Evolutionary conservation across 108 stramenopile genomes (phyloP).

Genomic region (Nitzschia sp.): DNA sequence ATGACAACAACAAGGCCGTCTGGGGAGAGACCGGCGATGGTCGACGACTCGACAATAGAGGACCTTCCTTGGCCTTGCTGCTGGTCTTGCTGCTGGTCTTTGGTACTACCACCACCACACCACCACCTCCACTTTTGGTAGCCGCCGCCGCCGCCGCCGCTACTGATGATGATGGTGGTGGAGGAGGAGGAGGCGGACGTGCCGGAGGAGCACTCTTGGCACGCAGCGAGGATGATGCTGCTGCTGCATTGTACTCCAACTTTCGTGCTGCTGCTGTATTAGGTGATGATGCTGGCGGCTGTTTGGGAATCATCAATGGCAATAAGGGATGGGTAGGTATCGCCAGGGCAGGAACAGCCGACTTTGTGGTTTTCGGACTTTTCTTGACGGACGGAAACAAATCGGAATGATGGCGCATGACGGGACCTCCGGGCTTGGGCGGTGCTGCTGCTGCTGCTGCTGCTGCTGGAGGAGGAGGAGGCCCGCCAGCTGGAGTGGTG

Average conservation of each 20-base stretch:
- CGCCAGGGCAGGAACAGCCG: conserved; percentile 18
- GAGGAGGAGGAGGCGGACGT: conserved; percentile 30
- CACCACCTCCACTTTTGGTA: no score
- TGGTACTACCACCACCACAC: no score
- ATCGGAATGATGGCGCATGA: conserved; percentile 15
- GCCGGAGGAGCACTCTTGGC: conserved; percentile 32
- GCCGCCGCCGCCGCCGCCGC: no score
- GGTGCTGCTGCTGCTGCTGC: not conserved
- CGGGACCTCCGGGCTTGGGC: not conserved
- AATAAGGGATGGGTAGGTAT: not conserved
- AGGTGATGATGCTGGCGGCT: not conserved
- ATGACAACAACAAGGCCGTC: no score
- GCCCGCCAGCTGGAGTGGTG: not conserved
- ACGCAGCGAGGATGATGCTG: no score
- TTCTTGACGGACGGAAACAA: conserved; percentile 30
- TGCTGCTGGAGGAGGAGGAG: not conserved
- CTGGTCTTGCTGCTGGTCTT: no score
- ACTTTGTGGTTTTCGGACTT: not conserved
- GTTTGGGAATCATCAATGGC: not conserved
- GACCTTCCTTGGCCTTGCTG: no score
- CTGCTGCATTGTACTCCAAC: conserved; percentile 22
- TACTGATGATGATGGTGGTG: no score
- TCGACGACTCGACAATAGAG: no score
- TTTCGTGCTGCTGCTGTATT: conserved; percentile 18
- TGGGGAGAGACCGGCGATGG: no score